phyloP scores from a whole-genome alignment of 2,329 filamentous ascomycete species.

The Lasiodiplodia gonubiensis region DNA sequence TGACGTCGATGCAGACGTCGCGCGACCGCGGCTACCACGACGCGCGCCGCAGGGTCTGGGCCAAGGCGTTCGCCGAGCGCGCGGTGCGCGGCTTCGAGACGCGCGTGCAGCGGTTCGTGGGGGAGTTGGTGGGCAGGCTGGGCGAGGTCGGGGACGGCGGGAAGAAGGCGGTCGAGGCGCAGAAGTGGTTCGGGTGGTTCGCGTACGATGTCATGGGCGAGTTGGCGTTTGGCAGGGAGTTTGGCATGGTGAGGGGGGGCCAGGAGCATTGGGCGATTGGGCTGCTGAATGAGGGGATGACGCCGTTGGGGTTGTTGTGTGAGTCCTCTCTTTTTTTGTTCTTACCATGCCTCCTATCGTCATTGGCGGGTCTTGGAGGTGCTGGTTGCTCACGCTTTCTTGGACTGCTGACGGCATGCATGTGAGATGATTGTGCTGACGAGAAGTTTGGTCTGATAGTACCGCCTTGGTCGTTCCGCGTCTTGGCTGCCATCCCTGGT shows the following conservation, averaged over 20 bases:
- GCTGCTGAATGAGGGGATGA: slow-evolving; percentile 17
- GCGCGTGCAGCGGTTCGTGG: not conserved
- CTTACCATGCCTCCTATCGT: too few species aligned
- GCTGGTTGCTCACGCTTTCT: too few species aligned
- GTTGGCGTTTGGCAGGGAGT: slow-evolving; percentile 51
- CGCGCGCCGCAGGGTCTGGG: slow-evolving; percentile 41
- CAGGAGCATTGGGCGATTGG: slow-evolving; percentile 41
- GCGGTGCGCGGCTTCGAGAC: slow-evolving; percentile 17
- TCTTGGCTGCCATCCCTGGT: slow-evolving; percentile 41
- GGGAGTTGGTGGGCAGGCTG: slow-evolving; percentile 25
- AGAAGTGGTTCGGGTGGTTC: slow-evolving; percentile 47
- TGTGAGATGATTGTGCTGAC: not conserved
- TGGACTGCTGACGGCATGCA: not conserved
- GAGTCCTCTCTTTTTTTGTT: not conserved
- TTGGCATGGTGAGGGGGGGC: slow-evolving; percentile 44
- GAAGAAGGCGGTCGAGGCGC: slow-evolving; percentile 35
- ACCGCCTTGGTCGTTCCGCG: slow-evolving; percentile 42
- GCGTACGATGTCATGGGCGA: slow-evolving; percentile 59
- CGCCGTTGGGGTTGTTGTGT: slow-evolving; percentile 14
- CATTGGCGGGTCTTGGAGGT: too few species aligned
- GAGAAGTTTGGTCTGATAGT: not conserved
- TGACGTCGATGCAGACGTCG: slow-evolving; percentile 37
- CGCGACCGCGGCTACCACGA: slow-evolving; percentile 41
- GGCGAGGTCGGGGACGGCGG: slow-evolving; percentile 34
- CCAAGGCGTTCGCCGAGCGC: slow-evolving; percentile 40